Percentiles rank a stretch among this genome's conserved stretches.
These are phyloP conservation scores for Talaromyces atroroseus DNA, from an alignment of 2,329 filamentous ascomycete genomes.

Conservation along the genomic window DNA sequence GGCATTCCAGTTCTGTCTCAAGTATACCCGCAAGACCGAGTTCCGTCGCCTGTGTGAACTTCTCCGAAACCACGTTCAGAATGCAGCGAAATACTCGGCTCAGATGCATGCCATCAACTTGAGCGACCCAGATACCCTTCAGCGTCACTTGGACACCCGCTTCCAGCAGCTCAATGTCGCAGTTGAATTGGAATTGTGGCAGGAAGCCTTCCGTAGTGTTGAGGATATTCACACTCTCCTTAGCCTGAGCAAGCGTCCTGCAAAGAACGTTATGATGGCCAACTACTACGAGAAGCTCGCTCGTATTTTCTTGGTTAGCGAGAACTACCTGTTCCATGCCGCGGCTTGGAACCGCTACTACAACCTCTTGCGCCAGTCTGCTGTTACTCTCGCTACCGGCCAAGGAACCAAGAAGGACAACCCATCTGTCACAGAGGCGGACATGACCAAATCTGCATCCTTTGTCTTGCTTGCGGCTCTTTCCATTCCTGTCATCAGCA, in stretches of 20 bases:
- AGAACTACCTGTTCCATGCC: constrained; percentile 99
- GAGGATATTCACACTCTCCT: constrained; percentile 98
- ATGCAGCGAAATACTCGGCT: constrained; percentile 95
- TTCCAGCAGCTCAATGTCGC: constrained; percentile 98
- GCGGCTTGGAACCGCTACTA: constrained; percentile 97
- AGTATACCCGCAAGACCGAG: constrained; percentile 98
- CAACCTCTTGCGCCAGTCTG: constrained; percentile 88
- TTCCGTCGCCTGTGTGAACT: constrained; percentile 98
- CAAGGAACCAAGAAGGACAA: constrained; percentile 93
- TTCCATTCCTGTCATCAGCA: constrained; percentile 99
- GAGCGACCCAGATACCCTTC: constrained; percentile 92
- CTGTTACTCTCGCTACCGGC: constrained; percentile 72
- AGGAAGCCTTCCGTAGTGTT: constrained; percentile 98
- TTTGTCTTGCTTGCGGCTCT: constrained; percentile 93
- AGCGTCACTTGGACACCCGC: constrained; percentile 93
- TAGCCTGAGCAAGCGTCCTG: constrained; percentile 93
- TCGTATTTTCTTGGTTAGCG: constrained; percentile 95
- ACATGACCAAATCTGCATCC: constrained; percentile 89
- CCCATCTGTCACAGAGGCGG: constrained; percentile 78
- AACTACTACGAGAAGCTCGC: constrained; percentile 99
- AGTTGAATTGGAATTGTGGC: constrained; percentile 96
- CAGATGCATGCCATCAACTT: constrained; percentile 99
- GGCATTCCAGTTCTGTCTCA: constrained; percentile 97
- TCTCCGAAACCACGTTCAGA: constrained; percentile 96
- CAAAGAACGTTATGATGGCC: constrained; percentile 99